Base-by-base conservation (phyloP, 2,329 filamentous ascomycete genomes). In the Ophioceras dolichostomum region DNA sequence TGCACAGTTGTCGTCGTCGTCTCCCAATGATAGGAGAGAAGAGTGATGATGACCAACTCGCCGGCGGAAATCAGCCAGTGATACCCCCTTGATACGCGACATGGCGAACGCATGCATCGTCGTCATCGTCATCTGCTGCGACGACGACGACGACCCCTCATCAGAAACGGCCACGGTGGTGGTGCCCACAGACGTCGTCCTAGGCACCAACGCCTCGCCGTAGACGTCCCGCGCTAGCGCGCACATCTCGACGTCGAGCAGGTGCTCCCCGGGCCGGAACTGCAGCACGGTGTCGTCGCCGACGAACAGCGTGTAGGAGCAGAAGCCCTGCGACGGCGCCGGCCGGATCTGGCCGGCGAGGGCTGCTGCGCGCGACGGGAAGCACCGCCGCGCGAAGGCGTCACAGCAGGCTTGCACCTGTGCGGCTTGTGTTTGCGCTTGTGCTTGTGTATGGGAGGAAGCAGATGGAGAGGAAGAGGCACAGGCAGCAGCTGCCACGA, bases 281-380 rank as follows among this genome's bases (percentile, higher is more conserved):
- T 73, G 69, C 4, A 72, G 43, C 33, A 68, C 49, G 10, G 42
- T 46, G n/a, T 56, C 47, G 4, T 51, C 42, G 9, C 57, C 58
- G 13, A 66, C 50, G 18, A 55, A 49, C 6, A 71, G 42, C 0
- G 68, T 72, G 44, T 70, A 63, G 2, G 68, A 72, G 43, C 68
- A 73, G 42, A 66, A 69, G 14, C 68, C 68, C 43, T 72, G 68
- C 5, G 54, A 54, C 6, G 54, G 45, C 7, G 55, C 53, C 3
- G 60, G 53, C 4, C 45, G 42, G 19, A 63, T 47, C 3, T 8
- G 13, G 24, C 10, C 31, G 8, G 26, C 6, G n/a, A n/a, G n/a
- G n/a, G n/a, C n/a, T n/a, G n/a, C n/a, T n/a, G n/a, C n/a, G n/a
- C n/a, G n/a, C 8, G 3, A 18, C 5, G 26, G 37, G 20, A 27